Percentiles rank a stretch among this genome's conserved stretches.
phyloP scores from a whole-genome alignment of 108 stramenopile species.

The Stephanodiscus triporus region DNA sequence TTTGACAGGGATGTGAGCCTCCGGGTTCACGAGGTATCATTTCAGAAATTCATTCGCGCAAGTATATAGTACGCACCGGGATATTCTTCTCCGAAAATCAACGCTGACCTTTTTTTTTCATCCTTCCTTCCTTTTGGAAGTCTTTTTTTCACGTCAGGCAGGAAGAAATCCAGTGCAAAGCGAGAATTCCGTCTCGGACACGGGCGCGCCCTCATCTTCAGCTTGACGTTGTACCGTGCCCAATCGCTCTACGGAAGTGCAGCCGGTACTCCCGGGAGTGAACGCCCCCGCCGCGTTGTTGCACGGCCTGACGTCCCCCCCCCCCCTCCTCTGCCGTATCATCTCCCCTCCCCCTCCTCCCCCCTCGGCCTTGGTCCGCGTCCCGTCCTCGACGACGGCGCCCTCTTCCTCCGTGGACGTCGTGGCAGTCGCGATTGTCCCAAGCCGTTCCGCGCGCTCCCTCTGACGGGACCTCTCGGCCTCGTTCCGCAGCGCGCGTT shows the following conservation, averaged over 20 bases:
- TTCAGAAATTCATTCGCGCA: too few species aligned
- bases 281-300: constrained; percentile 90
- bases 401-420: constrained; percentile 3
- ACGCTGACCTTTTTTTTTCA: too few species aligned
- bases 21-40: too few species aligned
- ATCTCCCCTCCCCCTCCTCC: too few species aligned
- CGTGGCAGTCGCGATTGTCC: too few species aligned
- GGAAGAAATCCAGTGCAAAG: constrained; percentile 40
- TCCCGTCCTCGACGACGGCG: not conserved
- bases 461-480: constrained; percentile 43
- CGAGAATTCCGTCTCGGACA: constrained; percentile 79
- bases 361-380: not conserved
- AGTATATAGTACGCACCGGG: too few species aligned
- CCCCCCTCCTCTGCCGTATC: too few species aligned
- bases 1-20: too few species aligned
- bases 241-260: constrained; percentile 94
- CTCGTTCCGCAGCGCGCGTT: constrained; percentile 39
- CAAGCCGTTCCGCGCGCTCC: constrained; percentile 39
- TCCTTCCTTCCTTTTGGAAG: too few species aligned
- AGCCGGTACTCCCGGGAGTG: constrained; percentile 72
- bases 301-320: constrained; percentile 62
- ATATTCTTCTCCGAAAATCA: too few species aligned
- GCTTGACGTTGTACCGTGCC: constrained; percentile 95
- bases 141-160: constrained; percentile 40
- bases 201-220: constrained; percentile 82